Conservation (phyloP, 2,329 filamentous ascomycete species). For the Penicillium expansum region DNA sequence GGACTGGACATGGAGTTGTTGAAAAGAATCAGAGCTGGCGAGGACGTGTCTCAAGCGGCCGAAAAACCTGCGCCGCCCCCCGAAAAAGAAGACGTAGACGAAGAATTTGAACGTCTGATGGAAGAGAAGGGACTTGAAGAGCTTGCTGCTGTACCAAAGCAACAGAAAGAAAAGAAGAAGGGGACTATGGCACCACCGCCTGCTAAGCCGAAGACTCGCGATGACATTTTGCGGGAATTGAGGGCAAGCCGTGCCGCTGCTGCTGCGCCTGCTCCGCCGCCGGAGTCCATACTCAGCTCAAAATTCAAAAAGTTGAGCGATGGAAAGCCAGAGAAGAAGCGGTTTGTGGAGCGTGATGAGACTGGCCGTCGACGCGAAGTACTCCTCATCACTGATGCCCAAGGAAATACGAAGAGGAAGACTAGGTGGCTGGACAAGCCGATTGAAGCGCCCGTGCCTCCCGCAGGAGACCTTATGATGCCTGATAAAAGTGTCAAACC, state of each 20-base stretch:
- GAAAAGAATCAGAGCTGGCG: slow-evolving; percentile 44
- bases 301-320: slow-evolving; percentile 55
- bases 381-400: slow-evolving; percentile 56
- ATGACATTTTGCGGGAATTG: slow-evolving; percentile 59
- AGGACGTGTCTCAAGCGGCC: slow-evolving; percentile 51
- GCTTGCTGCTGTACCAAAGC: slow-evolving; percentile 29
- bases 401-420: slow-evolving; percentile 62
- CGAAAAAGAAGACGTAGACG: slow-evolving; percentile 57
- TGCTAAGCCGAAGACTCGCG: slow-evolving; percentile 53
- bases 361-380: slow-evolving; percentile 55
- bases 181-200: slow-evolving; percentile 49
- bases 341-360: slow-evolving; percentile 56
- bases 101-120: slow-evolving; percentile 52
- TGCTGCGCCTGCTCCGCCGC: slow-evolving; percentile 43
- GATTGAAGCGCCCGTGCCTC: slow-evolving; percentile 24
- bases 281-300: slow-evolving; percentile 51
- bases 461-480: slow-evolving; percentile 33
- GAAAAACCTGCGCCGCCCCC: slow-evolving; percentile 26
- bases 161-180: slow-evolving; percentile 48
- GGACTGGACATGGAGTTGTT: slow-evolving; percentile 80
- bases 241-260: slow-evolving; percentile 51
- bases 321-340: slow-evolving; percentile 47
- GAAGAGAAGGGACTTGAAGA: slow-evolving; percentile 38
- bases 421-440: slow-evolving; percentile 52
- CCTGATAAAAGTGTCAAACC: slow-evolving; percentile 48